phyloP scores from a whole-genome alignment of 805 yeast genomes.

The Metschnikowia baotianmanensis region DNA sequence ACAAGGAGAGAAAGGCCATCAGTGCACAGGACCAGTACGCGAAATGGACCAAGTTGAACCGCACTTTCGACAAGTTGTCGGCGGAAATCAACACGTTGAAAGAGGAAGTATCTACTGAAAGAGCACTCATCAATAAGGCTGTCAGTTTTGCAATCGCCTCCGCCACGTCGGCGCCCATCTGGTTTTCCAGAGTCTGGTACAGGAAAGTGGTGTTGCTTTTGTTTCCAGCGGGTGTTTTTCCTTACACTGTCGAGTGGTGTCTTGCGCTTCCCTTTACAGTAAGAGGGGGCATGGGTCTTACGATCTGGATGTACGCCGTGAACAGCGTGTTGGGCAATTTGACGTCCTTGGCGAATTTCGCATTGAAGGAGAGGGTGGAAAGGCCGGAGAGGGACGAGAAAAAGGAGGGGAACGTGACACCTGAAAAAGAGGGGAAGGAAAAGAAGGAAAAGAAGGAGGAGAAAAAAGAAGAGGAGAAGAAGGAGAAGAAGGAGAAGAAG shows the following conservation, averaged over 20 bases:
- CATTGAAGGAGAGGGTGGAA: slow-evolving; percentile 18
- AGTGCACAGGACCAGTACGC: slow-evolving; percentile 95
- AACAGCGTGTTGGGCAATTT: slow-evolving; percentile 27
- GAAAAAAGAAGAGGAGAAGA: too few relatives aligned
- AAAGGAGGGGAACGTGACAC: too few relatives aligned
- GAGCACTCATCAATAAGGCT: slow-evolving; percentile 30
- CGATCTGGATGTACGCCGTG: slow-evolving; percentile 51
- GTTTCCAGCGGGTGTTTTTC: slow-evolving; percentile 58
- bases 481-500: too few relatives aligned
- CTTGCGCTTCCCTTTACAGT: slow-evolving; percentile 66
- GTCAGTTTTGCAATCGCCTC: slow-evolving; percentile 36
- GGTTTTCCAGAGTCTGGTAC: slow-evolving; percentile 50
- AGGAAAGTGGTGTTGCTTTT: slow-evolving; percentile 55
- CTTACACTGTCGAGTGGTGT: slow-evolving; percentile 51
- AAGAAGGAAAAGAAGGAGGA: too few relatives aligned
- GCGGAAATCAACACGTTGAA: slow-evolving; percentile 48
- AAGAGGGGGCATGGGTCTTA: slow-evolving; percentile 58
- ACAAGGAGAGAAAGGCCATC: slow-evolving; percentile 54
- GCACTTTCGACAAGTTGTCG: slow-evolving; percentile 59
- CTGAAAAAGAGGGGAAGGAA: too few relatives aligned
- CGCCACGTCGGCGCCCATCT: slow-evolving; percentile 45
- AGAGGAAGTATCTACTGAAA: slow-evolving; percentile 34
- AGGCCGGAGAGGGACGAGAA: slow-evolving; percentile 11
- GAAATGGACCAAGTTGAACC: slow-evolving; percentile 88
- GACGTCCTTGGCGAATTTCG: slow-evolving; percentile 17